These are phyloP conservation scores for Pleurotus citrinopileatus DNA, from an alignment of 768 basidiomycete genomes.

Conservation along the genomic window DNA sequence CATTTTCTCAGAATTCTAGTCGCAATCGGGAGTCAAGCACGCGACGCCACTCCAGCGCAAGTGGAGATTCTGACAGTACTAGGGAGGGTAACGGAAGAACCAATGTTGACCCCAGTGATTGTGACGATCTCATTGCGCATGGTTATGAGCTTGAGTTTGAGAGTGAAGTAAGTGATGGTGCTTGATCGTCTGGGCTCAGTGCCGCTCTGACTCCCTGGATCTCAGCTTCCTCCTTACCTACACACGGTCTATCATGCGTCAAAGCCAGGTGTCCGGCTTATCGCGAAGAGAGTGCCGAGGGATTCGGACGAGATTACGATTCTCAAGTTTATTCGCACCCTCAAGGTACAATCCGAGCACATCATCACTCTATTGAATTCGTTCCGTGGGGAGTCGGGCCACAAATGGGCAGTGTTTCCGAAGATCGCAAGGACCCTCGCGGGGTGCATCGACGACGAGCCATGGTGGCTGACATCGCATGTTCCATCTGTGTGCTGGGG, in stretches of 20 bases:
- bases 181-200: not conserved
- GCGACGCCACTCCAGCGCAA: no score
- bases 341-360: not conserved
- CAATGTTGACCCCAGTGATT: no score
- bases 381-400: not conserved
- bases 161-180: not conserved
- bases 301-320: conserved; percentile 11
- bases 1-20: no score
- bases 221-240: conserved; percentile 1
- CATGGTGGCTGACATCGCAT: not conserved
- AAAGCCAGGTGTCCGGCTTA: not conserved
- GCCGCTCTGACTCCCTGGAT: not conserved
- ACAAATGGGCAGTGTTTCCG: conserved; percentile 1
- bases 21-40: no score
- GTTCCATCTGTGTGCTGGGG: not conserved
- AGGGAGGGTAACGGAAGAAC: no score
- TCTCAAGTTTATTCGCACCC: conserved; percentile 7
- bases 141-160: not conserved
- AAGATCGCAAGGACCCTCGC: not conserved
- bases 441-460: not conserved
- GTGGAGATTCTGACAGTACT: no score
- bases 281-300: conserved; percentile 9
- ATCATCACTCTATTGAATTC: conserved; percentile 7
- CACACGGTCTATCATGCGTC: conserved; percentile 7
- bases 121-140: no score